Evolutionary conservation across 2,329 filamentous ascomycete species (phyloP), one percentile per base, ranked within the genome.

Genomic region (Diplodia mutila): DNA sequence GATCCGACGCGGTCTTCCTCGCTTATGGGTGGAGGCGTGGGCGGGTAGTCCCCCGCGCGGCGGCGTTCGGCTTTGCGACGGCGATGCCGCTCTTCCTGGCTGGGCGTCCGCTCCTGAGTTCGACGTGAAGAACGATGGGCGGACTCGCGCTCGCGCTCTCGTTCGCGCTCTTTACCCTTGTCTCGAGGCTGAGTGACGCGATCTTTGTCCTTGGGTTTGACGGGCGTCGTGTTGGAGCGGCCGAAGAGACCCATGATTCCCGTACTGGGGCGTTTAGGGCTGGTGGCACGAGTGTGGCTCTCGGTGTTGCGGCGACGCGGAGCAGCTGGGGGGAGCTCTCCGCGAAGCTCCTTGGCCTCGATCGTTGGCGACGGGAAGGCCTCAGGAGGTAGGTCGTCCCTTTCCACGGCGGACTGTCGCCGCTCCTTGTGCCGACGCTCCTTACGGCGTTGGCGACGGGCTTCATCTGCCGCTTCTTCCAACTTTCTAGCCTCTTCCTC

Each of bases 1-100:
- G 21, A 18, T n/a, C 27, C 21, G n/a, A 12, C 2, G 27, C 49
- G 32, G 42, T 18, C 8, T 11, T 32, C 52, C 14, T 8, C n/a
- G 52, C n/a, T 23, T 29, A 63, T 27, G 9, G 59, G 46, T 9
- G 59, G 59, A 7, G 59, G 59, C 42, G 46, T 63, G 11, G 59
- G 59, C 11, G 59, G 59, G 14, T 63, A 63, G 4, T 63, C 59
- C 6, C 37, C 54, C 12, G 55, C 39, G 34, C 55, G 55, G 32
- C 53, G 64, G 25, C 64, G 52, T 46, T 66, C 64, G 21, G 63
- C 63, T 27, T 51, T 66, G 64, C 53, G 64, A 23, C 54, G 52
- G 12, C 54, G 64, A 23, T 59, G 64, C 7, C 42, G 42, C 37
- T 57, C 52, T 23, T 66, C 64, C 37, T 59, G 39, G 53, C 64